Base-by-base conservation (phyloP, 345 rosid genomes). In the Clarkia xantiana region DNA sequence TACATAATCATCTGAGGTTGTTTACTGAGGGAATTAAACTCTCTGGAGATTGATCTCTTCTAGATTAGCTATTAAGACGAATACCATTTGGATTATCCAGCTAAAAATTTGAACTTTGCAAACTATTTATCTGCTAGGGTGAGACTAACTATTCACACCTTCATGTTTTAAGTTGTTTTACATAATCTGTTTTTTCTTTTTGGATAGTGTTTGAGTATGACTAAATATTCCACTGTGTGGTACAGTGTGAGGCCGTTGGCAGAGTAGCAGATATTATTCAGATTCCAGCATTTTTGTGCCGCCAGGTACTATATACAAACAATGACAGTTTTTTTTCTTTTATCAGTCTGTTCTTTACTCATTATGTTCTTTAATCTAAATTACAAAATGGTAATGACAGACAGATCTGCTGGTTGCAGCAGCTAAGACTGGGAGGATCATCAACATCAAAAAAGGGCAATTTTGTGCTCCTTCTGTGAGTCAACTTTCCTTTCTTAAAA, bases 321-420 rank as follows among this genome's bases (percentile, higher is more conserved):
- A 36, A 20, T 40, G 16, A 19, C 16, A 12, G 9, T 13, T 11
- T 2, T 42, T 49, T 5, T 0, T 18, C 11, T 41, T 23, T 48
- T 13, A 22, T 22, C 25, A 2, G 25, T 5, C 2, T 22, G 25
- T 29, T 29, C 4, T 25, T 9, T 16, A 34, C 16, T 49, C 39
- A 14, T 17, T 41, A 12, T 42, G 34, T 34, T 14, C 4, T 58
- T 18, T 17, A 25, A 29, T 25, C 9, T 34, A 25, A 49, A 29
- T 18, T 14, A 29, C 12, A n/a, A 25, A 29, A 44, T 63, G 42
- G 44, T 60, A 41, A 58, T 60, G 62, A 54, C 82, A 91, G 96
- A 91, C 98, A 49, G 94, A 91, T 75, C 94, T 91, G 62, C 80
- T 91, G 63, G 96, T 83, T 48, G 89, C 89, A 39, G 94, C 96